Conservation (phyloP, 2,329 filamentous ascomycete species). For the Xylariomycetidae sp. region DNA sequence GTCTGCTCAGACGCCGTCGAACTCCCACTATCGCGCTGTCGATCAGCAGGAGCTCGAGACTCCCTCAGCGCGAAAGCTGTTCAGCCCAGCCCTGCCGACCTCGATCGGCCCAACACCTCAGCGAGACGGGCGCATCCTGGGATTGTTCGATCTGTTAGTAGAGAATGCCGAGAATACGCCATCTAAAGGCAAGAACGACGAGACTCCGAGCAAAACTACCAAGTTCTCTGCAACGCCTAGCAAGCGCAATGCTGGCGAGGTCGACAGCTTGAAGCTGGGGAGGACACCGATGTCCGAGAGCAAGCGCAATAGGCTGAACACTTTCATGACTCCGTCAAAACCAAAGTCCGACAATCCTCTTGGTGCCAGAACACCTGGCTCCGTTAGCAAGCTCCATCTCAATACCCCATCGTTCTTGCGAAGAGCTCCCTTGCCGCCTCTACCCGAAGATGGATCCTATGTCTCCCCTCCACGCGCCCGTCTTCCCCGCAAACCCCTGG, state of each 20-base stretch:
- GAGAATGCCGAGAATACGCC: conserved; percentile 45
- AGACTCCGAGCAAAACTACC: conserved; percentile 30
- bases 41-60: conserved; percentile 41
- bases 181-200: conserved; percentile 34
- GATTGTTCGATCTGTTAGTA: conserved; percentile 66
- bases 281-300: conserved; percentile 49
- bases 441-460: conserved; percentile 51
- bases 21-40: conserved; percentile 21
- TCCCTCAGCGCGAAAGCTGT: conserved; percentile 53
- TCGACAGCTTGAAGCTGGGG: conserved; percentile 31
- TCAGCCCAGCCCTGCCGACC: conserved; percentile 52
- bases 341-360: conserved; percentile 33
- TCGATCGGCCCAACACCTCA: conserved; percentile 74
- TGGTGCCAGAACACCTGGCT: conserved; percentile 39
- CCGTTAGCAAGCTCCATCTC: conserved; percentile 52
- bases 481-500: conserved; percentile 55
- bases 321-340: conserved; percentile 60
- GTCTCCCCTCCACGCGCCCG: conserved; percentile 42
- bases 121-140: conserved; percentile 68
- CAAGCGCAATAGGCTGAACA: conserved; percentile 56
- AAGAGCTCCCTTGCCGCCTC: conserved; percentile 42
- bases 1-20: conserved; percentile 42
- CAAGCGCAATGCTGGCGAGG: conserved; percentile 28
- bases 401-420: conserved; percentile 67
- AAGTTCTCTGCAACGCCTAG: conserved; percentile 39